These are phyloP conservation scores for Morella rubra DNA, from an alignment of 306 rosid species.

Conservation along the genomic window DNA sequence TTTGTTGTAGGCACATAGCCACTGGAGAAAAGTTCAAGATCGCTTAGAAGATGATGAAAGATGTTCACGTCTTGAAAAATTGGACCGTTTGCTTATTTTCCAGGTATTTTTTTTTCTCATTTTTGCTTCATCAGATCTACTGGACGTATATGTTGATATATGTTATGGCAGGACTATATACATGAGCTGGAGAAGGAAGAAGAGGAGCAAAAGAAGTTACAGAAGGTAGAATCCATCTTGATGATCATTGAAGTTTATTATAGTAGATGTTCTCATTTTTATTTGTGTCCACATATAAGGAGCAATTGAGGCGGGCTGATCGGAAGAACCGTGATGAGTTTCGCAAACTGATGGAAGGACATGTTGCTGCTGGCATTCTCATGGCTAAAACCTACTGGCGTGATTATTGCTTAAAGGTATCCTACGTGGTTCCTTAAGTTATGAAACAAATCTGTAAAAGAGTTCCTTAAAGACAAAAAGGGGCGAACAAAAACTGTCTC, in stretches of 20 bases:
- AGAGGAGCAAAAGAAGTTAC: constrained; percentile 82
- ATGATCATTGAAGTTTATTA: constrained; percentile 24
- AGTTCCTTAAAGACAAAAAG: constrained; percentile 19
- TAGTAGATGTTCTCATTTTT: constrained; percentile 27
- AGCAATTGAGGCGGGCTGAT: constrained; percentile 73
- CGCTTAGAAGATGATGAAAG: constrained; percentile 98
- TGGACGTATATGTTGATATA: constrained; percentile 31
- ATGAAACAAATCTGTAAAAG: constrained; percentile 5
- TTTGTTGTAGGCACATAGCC: constrained; percentile 69
- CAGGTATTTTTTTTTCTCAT: constrained; percentile 54
- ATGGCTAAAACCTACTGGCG: constrained; percentile 87
- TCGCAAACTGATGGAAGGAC: constrained; percentile 85
- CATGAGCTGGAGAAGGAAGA: constrained; percentile 97
- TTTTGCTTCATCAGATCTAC: constrained; percentile 24
- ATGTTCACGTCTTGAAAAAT: constrained; percentile 82
- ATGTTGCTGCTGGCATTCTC: constrained; percentile 61
- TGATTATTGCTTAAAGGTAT: constrained; percentile 88
- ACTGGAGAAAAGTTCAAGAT: constrained; percentile 96
- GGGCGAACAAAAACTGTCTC: not conserved
- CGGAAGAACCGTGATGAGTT: constrained; percentile 97
- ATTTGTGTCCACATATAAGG: constrained; percentile 30
- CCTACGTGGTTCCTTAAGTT: constrained; percentile 11
- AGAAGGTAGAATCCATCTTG: constrained; percentile 53
- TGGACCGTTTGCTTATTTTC: constrained; percentile 88
- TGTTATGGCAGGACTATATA: constrained; percentile 75